Conservation (phyloP, 148 eudicot genomes). For the Vaccinium macrocarpon region DNA sequence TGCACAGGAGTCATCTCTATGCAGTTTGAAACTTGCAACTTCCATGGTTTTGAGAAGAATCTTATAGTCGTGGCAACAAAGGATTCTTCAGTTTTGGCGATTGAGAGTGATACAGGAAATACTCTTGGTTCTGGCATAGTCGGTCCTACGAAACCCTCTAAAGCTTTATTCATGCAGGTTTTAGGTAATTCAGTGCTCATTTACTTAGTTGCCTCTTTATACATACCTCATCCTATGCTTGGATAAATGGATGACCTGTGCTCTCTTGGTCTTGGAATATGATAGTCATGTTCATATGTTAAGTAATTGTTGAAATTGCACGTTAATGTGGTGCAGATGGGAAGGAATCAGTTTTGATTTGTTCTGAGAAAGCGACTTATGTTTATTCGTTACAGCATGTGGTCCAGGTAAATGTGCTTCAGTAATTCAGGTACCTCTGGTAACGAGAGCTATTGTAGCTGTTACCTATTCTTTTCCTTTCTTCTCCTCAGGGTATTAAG, state of each 20-base stretch:
- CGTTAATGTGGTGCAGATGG: constrained; percentile 33
- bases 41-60: constrained; percentile 87
- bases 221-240: not conserved
- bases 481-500: constrained; percentile 60
- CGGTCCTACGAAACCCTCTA: constrained; percentile 81
- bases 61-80: constrained; percentile 60
- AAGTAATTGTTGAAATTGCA: not conserved
- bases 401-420: constrained; percentile 35
- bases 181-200: constrained; percentile 46
- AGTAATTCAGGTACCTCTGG: not conserved
- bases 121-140: constrained; percentile 48
- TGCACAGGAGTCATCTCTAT: constrained; percentile 67
- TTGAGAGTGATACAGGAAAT: constrained; percentile 80
- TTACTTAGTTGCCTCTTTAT: not conserved
- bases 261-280: not conserved
- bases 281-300: not conserved
- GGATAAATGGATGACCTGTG: not conserved
- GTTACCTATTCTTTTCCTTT: not conserved
- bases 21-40: constrained; percentile 61
- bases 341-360: constrained; percentile 49
- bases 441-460: not conserved
- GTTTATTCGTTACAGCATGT: constrained; percentile 70
- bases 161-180: constrained; percentile 73
- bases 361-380: constrained; percentile 87
- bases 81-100: constrained; percentile 77